A percentile compares a stretch with the other conserved stretches of the same genome.
Evolutionary conservation across 2,329 filamentous ascomycete species (phyloP).

Genomic region (Epichloe gansuensis): DNA sequence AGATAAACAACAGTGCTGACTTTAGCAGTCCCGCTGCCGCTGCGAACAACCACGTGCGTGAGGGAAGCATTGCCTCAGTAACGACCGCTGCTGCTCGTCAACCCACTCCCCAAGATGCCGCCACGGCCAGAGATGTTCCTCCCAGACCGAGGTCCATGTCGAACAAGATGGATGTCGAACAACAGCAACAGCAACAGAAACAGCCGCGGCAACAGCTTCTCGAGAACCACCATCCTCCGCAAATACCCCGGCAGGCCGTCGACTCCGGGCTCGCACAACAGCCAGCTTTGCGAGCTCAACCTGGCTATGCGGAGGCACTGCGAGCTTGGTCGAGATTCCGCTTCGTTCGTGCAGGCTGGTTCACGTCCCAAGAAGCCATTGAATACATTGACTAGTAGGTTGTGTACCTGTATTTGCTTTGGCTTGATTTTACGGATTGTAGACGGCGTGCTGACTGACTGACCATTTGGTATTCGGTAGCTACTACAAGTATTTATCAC

Average conservation of each 20-base stretch:
- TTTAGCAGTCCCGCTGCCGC: constrained; percentile 12
- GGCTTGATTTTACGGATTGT: not conserved
- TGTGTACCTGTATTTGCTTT: not conserved
- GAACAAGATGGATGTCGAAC: constrained; percentile 7
- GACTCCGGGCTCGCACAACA: constrained; percentile 34
- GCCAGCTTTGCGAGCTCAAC: constrained; percentile 33
- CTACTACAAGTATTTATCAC: constrained; percentile 85
- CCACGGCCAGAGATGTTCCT: constrained; percentile 1
- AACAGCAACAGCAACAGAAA: not conserved
- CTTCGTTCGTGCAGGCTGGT: constrained; percentile 95
- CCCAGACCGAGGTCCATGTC: constrained; percentile 8
- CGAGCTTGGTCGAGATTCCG: constrained; percentile 84
- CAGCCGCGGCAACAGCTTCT: not conserved
- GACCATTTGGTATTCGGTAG: constrained; percentile 25
- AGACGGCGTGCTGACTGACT: not conserved
- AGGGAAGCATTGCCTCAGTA: constrained; percentile 17
- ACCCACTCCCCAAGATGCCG: constrained; percentile 6
- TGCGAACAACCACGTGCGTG: constrained; percentile 17
- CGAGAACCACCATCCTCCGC: not conserved
- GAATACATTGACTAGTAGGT: constrained; percentile 83
- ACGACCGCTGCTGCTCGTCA: constrained; percentile 10
- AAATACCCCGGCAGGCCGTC: constrained; percentile 21
- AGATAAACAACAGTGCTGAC: constrained; percentile 6
- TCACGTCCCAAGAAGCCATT: constrained; percentile 86
- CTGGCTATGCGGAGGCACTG: constrained; percentile 57